A percentile compares a stretch with the other conserved stretches of the same genome.
Evolutionary conservation across 345 rosid genomes (phyloP).

Genomic region (Carallia brachiata): DNA sequence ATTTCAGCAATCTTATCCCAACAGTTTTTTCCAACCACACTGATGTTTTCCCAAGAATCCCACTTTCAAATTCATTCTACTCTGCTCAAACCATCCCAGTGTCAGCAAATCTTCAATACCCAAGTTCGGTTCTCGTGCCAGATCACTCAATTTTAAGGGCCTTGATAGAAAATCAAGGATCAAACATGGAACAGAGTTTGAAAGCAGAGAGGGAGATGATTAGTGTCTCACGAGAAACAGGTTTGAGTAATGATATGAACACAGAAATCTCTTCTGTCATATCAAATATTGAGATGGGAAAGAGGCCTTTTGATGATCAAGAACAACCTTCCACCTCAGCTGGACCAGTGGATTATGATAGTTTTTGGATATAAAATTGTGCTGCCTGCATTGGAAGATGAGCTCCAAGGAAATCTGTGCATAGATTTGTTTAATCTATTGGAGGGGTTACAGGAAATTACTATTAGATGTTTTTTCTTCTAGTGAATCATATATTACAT

Average conservation of each 20-base stretch:
- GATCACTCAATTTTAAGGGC: constrained; percentile 53
- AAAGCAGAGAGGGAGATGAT: constrained; percentile 39
- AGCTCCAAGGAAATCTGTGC: constrained; percentile 8
- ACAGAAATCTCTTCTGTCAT: constrained; percentile 55
- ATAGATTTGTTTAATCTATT: constrained; percentile 30
- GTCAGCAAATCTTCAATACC: constrained; percentile 29
- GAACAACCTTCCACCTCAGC: constrained; percentile 51
- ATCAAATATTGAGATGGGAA: constrained; percentile 45
- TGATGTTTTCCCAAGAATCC: constrained; percentile 27
- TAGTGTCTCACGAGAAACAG: constrained; percentile 58
- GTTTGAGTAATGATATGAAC: constrained; percentile 45
- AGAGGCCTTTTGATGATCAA: constrained; percentile 43
- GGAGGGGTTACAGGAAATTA: constrained; percentile 17
- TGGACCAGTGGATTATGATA: constrained; percentile 44
- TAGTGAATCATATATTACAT: constrained; percentile 19
- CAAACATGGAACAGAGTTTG: constrained; percentile 29
- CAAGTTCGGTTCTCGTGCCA: constrained; percentile 37
- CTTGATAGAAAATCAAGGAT: constrained; percentile 41
- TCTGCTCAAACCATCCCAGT: constrained; percentile 32
- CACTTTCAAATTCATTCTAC: constrained; percentile 34
- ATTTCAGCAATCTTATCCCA: constrained; percentile 35
- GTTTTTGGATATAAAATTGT: constrained; percentile 61
- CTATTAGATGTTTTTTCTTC: background rate
- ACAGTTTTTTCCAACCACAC: constrained; percentile 22
- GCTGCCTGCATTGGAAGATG: background rate